Percentiles rank a stretch among this genome's conserved stretches.
phyloP scores from a whole-genome alignment of 106 monocot genomes.

The Platanthera guangdongensis region DNA sequence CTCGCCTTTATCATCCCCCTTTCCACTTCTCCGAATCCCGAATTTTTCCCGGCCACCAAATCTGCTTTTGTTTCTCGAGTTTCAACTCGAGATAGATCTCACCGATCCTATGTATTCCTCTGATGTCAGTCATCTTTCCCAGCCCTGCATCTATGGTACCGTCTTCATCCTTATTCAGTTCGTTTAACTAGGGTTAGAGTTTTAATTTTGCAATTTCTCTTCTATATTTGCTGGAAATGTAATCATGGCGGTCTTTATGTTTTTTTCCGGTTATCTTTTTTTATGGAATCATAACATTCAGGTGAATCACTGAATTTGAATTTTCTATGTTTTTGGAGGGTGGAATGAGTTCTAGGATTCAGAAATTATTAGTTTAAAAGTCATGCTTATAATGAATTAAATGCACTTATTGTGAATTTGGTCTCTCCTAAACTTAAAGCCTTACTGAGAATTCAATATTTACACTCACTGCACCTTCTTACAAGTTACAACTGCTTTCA shows the following conservation, averaged over 20 bases:
- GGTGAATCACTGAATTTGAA: background rate
- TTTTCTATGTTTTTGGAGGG: background rate
- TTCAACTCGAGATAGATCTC: background rate
- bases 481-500: too few species aligned
- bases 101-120: slow-evolving; percentile 24
- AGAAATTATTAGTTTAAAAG: background rate
- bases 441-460: background rate
- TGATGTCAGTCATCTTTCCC: slow-evolving; percentile 13
- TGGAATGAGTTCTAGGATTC: background rate
- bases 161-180: background rate
- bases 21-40: background rate
- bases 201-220: background rate
- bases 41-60: slow-evolving; percentile 3
- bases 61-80: slow-evolving; percentile 7
- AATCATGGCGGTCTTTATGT: background rate
- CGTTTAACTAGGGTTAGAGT: background rate
- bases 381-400: background rate
- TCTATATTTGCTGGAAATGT: background rate
- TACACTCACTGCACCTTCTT: background rate
- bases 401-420: background rate
- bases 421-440: background rate
- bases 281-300: background rate
- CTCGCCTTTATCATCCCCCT: slow-evolving; percentile 16
- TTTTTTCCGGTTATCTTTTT: background rate
- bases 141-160: slow-evolving; percentile 40